phyloP scores from a whole-genome alignment of 202 grass and related monocot genomes.

The Brachypodium distachyon region DNA sequence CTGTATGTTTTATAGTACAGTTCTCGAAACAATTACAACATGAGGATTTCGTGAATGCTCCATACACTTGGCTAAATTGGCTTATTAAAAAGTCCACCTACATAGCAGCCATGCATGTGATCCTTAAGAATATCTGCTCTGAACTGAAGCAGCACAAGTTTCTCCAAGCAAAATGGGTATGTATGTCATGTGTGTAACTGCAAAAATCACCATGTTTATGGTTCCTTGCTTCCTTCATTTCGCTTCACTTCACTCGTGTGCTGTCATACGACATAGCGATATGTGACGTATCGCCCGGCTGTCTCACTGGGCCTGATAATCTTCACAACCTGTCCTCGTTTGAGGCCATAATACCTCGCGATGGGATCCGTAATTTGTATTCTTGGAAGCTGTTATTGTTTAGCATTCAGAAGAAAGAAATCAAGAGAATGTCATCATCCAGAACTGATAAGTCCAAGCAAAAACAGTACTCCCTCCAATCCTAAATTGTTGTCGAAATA shows the following conservation, averaged over 20 bases:
- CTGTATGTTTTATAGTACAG: constrained; percentile 11
- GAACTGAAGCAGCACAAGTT: background rate
- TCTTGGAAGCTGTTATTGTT: constrained; percentile 62
- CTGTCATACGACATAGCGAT: constrained; percentile 70
- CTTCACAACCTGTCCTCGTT: constrained; percentile 72
- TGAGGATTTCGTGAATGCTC: constrained; percentile 3
- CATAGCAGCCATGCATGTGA: background rate
- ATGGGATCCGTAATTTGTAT: constrained; percentile 86
- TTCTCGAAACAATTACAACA: constrained; percentile 22
- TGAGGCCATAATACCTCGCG: constrained; percentile 87
- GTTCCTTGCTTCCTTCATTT: constrained; percentile 3
- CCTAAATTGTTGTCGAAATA: too few relatives aligned
- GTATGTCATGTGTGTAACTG: background rate
- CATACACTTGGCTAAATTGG: constrained; percentile 11
- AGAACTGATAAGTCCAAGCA: too few relatives aligned
- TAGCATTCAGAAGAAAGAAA: constrained; percentile 22
- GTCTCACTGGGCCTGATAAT: constrained; percentile 92
- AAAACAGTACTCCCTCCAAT: too few relatives aligned
- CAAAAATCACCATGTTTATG: constrained; percentile 19
- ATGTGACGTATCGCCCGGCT: constrained; percentile 86
- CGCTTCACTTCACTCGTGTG: background rate
- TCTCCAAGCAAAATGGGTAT: constrained; percentile 13
- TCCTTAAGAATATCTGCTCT: background rate
- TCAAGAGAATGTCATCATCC: background rate
- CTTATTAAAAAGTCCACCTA: constrained; percentile 15